These are phyloP conservation scores for Pichia inconspicua DNA, from an alignment of 1,139 yeast genomes.

Conservation along the genomic window DNA sequence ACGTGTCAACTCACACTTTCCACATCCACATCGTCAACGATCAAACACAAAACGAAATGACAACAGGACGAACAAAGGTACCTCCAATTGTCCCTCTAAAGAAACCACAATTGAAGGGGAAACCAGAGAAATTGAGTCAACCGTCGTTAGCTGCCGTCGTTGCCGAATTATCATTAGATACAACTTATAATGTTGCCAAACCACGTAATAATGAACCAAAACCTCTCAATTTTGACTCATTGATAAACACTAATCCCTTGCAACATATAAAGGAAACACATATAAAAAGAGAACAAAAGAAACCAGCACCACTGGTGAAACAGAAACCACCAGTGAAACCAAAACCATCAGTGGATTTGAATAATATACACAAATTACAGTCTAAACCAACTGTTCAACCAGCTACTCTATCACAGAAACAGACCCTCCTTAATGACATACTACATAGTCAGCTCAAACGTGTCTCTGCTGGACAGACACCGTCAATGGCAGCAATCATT, in stretches of 20 bases:
- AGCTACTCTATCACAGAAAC: background rate
- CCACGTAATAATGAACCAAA: slow-evolving; percentile 16
- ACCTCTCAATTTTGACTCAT: slow-evolving; percentile 19
- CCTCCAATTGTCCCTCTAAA: slow-evolving; percentile 16
- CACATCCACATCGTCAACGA: too few relatives aligned
- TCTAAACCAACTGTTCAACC: too few relatives aligned
- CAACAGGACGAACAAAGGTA: slow-evolving; percentile 4
- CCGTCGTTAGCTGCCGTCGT: background rate
- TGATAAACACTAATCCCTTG: slow-evolving; percentile 6
- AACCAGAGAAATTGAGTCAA: background rate
- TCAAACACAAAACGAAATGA: background rate
- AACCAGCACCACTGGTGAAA: background rate
- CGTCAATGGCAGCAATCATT: background rate
- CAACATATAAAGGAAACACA: background rate
- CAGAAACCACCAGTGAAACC: slow-evolving; percentile 3
- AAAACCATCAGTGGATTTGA: background rate
- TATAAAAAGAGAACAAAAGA: background rate
- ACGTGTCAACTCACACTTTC: too few relatives aligned
- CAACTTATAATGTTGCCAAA: slow-evolving; percentile 6
- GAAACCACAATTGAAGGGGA: slow-evolving; percentile 3
- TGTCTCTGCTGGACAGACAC: slow-evolving; percentile 6
- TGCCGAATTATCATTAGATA: slow-evolving; percentile 5
- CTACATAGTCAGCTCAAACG: slow-evolving; percentile 1
- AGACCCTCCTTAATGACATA: slow-evolving; percentile 1
- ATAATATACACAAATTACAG: too few relatives aligned